Evolutionary conservation across 495 filamentous ascomycete genomes (phyloP), one percentile per base, ranked within the genome.

Genomic region (Podospora pseudopauciseta): DNA sequence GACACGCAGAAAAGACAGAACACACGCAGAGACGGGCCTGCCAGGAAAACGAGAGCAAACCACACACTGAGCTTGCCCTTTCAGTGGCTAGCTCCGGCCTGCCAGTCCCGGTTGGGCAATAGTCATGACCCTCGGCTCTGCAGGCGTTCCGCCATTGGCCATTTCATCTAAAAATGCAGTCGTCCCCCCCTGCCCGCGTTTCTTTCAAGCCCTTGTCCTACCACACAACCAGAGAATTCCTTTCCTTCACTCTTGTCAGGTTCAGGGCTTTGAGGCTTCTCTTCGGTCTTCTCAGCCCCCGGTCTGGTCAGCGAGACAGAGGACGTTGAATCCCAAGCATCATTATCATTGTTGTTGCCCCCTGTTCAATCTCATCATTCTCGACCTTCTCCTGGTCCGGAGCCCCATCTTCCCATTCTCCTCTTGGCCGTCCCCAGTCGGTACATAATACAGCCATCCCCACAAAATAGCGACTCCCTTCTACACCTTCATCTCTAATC

Each of bases 31-130:
- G 60, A 66, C 57, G 30, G 68, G 54, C 58, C 59, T 55, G 26
- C 60, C 65, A 67, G 63, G 64, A 66, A 67, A 68, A 68, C 32
- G n/a, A 59, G n/a, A 59, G n/a, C 54, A 57, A 67, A 54, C 18
- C 49, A 15, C 53, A 23, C 58, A 66, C 65, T 64, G 65, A 44
- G 54, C 59, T 70, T 68, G 71, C 68, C 69, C 60, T 65, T 65
- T 77, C 72, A 76, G 73, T 80, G 80, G 77, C 72, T 81, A 80
- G 77, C 73, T 68, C 77, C 80, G 80, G 80, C 68, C 70, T 68
- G 73, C 77, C 72, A 77, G 76, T 78, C 73, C 81, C 78, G 60
- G 75, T 83, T 80, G 72, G 82, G 80, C 76, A 79, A 68, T 62
- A 68, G 71, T 70, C 57, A 69, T 78, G 75, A 59, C 77, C 73